Base-by-base conservation (phyloP, 2,329 filamentous ascomycete genomes). In the Cercospora citrullina region DNA sequence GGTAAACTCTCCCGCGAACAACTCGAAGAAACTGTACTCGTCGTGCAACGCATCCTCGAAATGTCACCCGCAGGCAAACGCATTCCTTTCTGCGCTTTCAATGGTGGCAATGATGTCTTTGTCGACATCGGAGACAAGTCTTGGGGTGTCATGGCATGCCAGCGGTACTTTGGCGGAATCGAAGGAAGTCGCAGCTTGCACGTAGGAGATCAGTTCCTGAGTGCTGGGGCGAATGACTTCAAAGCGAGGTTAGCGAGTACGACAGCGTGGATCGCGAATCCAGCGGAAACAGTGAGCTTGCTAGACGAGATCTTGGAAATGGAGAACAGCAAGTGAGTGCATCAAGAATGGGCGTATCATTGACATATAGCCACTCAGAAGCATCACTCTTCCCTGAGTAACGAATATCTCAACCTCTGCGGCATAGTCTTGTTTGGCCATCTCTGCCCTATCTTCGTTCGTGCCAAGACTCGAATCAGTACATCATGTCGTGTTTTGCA, bases 91-190 rank as follows among this genome's bases (percentile, higher is more conserved):
- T 99, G 95, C 78, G 95, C 95, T 23, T 99, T 99, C 84, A 99
- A 99, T 79, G 95, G 94, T 64, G 95, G 95, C 10, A 94, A 95
- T 70, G 95, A 99, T 79, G 93, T 98, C 51, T 99, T 99, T 80
- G 94, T 99, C 64, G 95, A 99, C 79, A 97, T 99, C 76, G 95
- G 95, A 65, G 95, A 99, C 82, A 99, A 99, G 82, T 93, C 90
- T 63, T 96, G 94, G 91, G 95, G 95, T 71, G 95, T 99, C 2
- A 86, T 91, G 36, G 93, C 94, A 4, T 97, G 94, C 78, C 95
- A 99, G 82, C 87, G 90, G 67, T 97, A 93, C 84, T 97, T 97
- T 78, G 91, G 91, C 33, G 87, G 84, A 1, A 87, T 97, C 73
- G 84, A 86, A 60, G 91, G 89, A 3, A 87, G 90, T 71, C 91